Evolutionary conservation across 805 yeast genomes (phyloP).

Genomic region (Candida xiaguanensis): DNA sequence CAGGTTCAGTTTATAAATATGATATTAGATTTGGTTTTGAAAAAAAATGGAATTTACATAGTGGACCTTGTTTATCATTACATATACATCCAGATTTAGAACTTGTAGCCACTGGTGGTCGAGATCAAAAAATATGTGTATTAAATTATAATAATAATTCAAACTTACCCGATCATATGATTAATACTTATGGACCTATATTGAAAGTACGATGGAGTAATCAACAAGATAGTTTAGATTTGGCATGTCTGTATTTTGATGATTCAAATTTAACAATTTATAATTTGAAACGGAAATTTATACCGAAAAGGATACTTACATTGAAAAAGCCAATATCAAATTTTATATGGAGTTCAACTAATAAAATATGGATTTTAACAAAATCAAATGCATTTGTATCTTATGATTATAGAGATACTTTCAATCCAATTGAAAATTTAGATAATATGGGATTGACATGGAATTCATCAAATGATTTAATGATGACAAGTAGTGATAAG

Average conservation of each 20-base stretch:
- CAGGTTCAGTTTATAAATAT: conserved; percentile 83
- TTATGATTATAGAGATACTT: conserved; percentile 25
- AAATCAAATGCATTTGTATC: conserved; percentile 37
- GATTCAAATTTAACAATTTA: conserved; percentile 69
- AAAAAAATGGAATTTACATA: conserved; percentile 77
- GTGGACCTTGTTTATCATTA: conserved; percentile 84
- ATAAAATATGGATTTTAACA: conserved; percentile 36
- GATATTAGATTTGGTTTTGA: conserved; percentile 78
- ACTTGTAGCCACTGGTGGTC: conserved; percentile 84
- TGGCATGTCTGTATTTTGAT: conserved; percentile 72
- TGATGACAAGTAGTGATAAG: conserved; percentile 50
- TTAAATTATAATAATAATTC: conserved; percentile 50
- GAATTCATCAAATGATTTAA: conserved; percentile 51
- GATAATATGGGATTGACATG: conserved; percentile 53
- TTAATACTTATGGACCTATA: conserved; percentile 75
- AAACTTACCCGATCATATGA: conserved; percentile 59
- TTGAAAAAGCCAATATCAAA: conserved; percentile 39
- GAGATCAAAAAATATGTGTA: conserved; percentile 78
- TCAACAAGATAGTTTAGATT: conserved; percentile 52
- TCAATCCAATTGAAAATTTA: conserved; percentile 44
- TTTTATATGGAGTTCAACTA: conserved; percentile 38
- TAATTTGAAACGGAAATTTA: conserved; percentile 63
- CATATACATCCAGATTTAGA: conserved; percentile 87
- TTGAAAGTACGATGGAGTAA: conserved; percentile 67
- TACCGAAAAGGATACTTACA: conserved; percentile 69